phyloP scores from a whole-genome alignment of 192 early-diverging fungal genomes.

The Geosiphon pyriformis region DNA sequence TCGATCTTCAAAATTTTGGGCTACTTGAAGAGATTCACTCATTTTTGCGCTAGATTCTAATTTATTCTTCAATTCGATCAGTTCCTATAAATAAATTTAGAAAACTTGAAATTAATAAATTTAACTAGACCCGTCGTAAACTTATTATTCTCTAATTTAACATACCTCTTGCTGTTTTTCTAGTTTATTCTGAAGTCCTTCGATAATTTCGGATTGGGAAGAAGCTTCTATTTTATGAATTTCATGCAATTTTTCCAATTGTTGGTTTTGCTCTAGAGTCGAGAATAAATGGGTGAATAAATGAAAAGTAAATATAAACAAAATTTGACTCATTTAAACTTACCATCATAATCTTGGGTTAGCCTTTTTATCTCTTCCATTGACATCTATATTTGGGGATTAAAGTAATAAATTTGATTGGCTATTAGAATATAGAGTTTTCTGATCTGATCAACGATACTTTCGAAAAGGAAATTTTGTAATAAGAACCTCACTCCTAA shows the following conservation, averaged over 20 bases:
- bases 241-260: slow-evolving; percentile 29
- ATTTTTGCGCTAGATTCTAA: background rate
- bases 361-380: slow-evolving; percentile 39
- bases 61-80: background rate
- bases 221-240: slow-evolving; percentile 27
- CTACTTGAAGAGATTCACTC: background rate
- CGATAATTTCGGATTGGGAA: slow-evolving; percentile 37
- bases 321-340: slow-evolving; percentile 22
- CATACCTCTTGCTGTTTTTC: slow-evolving; percentile 29
- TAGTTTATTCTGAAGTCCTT: slow-evolving; percentile 34
- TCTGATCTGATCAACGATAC: background rate
- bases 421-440: background rate
- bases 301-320: background rate
- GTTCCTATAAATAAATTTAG: background rate
- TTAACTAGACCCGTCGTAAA: background rate
- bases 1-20: background rate
- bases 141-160: background rate
- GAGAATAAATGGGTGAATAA: background rate
- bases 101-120: background rate
- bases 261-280: slow-evolving; percentile 7
- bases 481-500: slow-evolving; percentile 35
- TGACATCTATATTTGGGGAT: slow-evolving; percentile 31
- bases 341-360: slow-evolving; percentile 30
- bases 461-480: too few species aligned
- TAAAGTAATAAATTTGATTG: background rate